Conservation (phyloP, 2,329 filamentous ascomycete genomes). For the Aspergillus tamarii region DNA sequence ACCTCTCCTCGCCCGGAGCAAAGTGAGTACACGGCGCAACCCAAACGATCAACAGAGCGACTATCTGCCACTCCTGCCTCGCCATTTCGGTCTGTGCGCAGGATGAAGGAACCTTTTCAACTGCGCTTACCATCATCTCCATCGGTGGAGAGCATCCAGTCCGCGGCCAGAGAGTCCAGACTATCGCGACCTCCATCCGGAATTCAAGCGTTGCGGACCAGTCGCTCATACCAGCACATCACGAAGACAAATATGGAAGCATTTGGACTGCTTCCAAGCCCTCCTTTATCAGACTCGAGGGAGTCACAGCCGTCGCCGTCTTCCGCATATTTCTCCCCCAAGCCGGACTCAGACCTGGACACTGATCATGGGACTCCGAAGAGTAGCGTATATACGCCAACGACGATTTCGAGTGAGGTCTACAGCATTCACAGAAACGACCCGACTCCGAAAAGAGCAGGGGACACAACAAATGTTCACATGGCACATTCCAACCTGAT, state of each 20-base stretch:
- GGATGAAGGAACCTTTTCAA: constrained; percentile 45
- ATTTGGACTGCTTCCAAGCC: constrained; percentile 42
- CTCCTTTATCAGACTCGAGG: constrained; percentile 39
- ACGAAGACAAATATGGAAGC: constrained; percentile 33
- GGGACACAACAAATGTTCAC: constrained; percentile 33
- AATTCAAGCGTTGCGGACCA: constrained; percentile 34
- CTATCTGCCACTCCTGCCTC: constrained; percentile 30
- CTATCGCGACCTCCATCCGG: constrained; percentile 25
- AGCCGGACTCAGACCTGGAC: constrained; percentile 23
- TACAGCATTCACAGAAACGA: constrained; percentile 21
- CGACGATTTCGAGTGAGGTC: constrained; percentile 16
- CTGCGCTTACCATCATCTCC: constrained; percentile 40
- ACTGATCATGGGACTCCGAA: constrained; percentile 15
- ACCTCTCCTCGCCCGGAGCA: constrained; percentile 34
- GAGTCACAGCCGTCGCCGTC: constrained; percentile 30
- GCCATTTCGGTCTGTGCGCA: constrained; percentile 43
- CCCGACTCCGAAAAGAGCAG: constrained; percentile 13
- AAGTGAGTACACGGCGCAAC: constrained; percentile 30
- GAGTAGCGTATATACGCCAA: constrained; percentile 12
- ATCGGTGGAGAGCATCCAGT: constrained; percentile 31
- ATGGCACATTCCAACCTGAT: constrained; percentile 38
- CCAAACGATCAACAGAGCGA: constrained; percentile 32
- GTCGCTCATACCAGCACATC: constrained; percentile 42
- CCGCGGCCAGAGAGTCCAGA: constrained; percentile 24
- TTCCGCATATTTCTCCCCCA: constrained; percentile 32